phyloP scores from a whole-genome alignment of 1,284 basidiomycete genomes.

The Serendipita sp. region DNA sequence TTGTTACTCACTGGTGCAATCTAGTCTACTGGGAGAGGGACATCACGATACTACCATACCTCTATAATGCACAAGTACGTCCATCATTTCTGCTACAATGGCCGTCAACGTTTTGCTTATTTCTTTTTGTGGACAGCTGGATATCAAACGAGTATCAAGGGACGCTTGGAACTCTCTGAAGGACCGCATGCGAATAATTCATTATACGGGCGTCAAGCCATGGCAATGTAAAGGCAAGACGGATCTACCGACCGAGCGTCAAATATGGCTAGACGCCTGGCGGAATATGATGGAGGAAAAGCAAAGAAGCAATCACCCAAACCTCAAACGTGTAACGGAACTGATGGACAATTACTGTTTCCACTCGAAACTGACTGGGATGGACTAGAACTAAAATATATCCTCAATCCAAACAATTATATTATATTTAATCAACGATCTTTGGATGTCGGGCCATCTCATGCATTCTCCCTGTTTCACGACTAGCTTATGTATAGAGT shows the following conservation, averaged over 20 bases:
- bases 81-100: background rate
- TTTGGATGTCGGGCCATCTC: too few species aligned
- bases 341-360: too few species aligned
- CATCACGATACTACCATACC: slow-evolving; percentile 7
- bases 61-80: slow-evolving; percentile 7
- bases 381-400: too few species aligned
- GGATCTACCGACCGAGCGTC: slow-evolving; percentile 6
- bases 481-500: too few species aligned
- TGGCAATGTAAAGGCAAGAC: slow-evolving; percentile 6
- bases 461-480: too few species aligned
- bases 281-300: background rate
- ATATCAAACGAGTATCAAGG: slow-evolving; percentile 7
- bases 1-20: background rate
- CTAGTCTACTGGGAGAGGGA: slow-evolving; percentile 8
- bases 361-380: too few species aligned
- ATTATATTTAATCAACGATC: too few species aligned
- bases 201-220: slow-evolving; percentile 8
- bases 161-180: background rate
- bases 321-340: too few species aligned
- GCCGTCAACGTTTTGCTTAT: background rate
- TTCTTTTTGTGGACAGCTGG: background rate
- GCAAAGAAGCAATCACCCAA: too few species aligned
- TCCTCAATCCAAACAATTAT: too few species aligned
- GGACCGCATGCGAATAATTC: slow-evolving; percentile 1
- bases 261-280: slow-evolving; percentile 5